These are phyloP conservation scores for Hericium alpestre DNA, from an alignment of 768 basidiomycete species.

Conservation along the genomic window DNA sequence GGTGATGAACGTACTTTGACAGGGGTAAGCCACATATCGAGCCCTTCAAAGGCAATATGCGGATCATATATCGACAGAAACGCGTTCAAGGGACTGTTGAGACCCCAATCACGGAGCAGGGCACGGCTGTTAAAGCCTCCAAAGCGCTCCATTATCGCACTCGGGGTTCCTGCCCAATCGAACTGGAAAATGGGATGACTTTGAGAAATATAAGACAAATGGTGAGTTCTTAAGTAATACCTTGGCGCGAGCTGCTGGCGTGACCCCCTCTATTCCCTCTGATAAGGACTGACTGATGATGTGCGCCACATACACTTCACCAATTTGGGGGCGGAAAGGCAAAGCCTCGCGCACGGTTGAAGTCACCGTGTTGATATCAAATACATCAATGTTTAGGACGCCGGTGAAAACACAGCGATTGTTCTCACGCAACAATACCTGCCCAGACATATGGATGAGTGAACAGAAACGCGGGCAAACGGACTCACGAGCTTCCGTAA, in stretches of 20 bases:
- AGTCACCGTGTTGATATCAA: background rate
- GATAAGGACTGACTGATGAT: background rate
- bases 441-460: background rate
- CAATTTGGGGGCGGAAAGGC: too few species aligned
- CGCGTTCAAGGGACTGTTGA: conserved; percentile 4
- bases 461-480: too few species aligned
- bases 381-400: too few species aligned
- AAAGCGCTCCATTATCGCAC: background rate
- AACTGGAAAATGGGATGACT: background rate
- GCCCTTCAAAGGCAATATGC: background rate
- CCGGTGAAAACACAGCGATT: background rate
- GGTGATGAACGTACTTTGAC: background rate
- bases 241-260: background rate
- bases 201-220: background rate
- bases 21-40: conserved; percentile 2
- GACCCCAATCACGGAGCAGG: background rate
- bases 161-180: background rate
- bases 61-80: background rate
- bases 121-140: background rate
- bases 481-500: background rate
- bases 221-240: background rate
- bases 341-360: too few species aligned
- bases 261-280: background rate
- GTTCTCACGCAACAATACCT: background rate
- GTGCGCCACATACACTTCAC: background rate